A percentile compares a stretch with the other conserved stretches of the same genome.
These are phyloP conservation scores for Scedosporium apiospermum DNA, from an alignment of 2,329 filamentous ascomycete genomes.

Conservation along the genomic window DNA sequence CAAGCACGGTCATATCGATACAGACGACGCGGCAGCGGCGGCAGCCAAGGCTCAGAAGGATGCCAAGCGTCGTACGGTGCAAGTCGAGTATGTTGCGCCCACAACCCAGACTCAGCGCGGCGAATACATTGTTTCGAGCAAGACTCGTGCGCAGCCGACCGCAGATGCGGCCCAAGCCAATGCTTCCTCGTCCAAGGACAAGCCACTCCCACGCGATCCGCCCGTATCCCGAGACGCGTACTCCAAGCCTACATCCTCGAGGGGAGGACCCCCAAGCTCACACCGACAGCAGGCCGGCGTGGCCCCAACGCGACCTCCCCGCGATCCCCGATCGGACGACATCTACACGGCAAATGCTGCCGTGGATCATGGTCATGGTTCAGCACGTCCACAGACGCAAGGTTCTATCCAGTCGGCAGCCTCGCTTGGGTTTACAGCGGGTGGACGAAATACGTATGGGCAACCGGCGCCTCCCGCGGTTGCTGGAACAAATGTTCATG, in stretches of 20 bases:
- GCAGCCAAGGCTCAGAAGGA: conserved; percentile 63
- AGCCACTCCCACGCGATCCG: conserved; percentile 51
- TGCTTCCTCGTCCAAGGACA: conserved; percentile 33
- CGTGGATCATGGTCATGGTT: background rate
- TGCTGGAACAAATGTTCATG: conserved; percentile 80
- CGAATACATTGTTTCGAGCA: conserved; percentile 17
- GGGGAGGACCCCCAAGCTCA: conserved; percentile 35
- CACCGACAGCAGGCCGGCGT: conserved; percentile 24
- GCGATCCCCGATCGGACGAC: conserved; percentile 30
- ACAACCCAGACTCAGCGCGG: conserved; percentile 76
- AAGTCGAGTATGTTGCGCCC: conserved; percentile 95
- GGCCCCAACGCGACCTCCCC: background rate
- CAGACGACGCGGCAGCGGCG: conserved; percentile 44
- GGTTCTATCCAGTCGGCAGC: conserved; percentile 63
- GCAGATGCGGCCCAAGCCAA: conserved; percentile 33
- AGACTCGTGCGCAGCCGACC: conserved; percentile 14
- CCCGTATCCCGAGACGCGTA: conserved; percentile 35
- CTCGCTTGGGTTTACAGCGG: conserved; percentile 49
- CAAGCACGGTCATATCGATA: conserved; percentile 66
- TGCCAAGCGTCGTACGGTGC: conserved; percentile 86
- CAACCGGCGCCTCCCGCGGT: conserved; percentile 82
- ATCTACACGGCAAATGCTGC: conserved; percentile 23
- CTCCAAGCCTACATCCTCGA: conserved; percentile 23
- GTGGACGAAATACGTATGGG: conserved; percentile 64
- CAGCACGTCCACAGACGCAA: conserved; percentile 61